These are phyloP conservation scores for Talaromyces sp. DNA, from an alignment of 2,329 filamentous ascomycete species.

Conservation along the genomic window DNA sequence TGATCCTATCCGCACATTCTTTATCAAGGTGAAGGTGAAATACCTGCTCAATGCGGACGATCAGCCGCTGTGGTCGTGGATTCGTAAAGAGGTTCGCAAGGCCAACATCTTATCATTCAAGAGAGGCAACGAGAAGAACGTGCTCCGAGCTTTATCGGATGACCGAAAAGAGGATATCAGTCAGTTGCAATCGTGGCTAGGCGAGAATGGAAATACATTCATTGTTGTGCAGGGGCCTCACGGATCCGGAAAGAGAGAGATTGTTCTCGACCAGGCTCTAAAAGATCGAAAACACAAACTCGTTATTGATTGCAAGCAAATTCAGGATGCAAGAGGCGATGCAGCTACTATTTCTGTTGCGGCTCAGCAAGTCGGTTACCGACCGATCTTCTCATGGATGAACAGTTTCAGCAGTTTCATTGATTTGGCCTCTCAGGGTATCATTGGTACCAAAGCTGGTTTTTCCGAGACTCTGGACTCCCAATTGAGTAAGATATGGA, in stretches of 20 bases:
- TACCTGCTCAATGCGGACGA: conserved; percentile 68
- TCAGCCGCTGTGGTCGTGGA: conserved; percentile 71
- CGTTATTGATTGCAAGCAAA: conserved; percentile 85
- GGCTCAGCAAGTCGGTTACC: conserved; percentile 78
- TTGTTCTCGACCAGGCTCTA: conserved; percentile 79
- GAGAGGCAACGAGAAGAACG: conserved; percentile 55
- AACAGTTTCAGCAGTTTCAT: conserved; percentile 90
- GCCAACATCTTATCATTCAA: conserved; percentile 43
- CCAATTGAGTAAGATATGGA: conserved; percentile 82
- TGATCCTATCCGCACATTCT: conserved; percentile 89
- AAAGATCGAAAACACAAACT: conserved; percentile 71
- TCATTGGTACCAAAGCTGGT: conserved; percentile 87
- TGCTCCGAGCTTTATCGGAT: conserved; percentile 78
- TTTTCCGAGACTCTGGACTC: conserved; percentile 90
- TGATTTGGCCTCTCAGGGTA: conserved; percentile 87
- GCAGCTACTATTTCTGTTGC: conserved; percentile 76
- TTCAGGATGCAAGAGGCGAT: conserved; percentile 86
- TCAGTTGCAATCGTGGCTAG: conserved; percentile 76
- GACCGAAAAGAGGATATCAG: conserved; percentile 78
- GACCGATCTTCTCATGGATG: conserved; percentile 92
- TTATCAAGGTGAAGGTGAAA: conserved; percentile 82
- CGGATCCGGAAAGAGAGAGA: conserved; percentile 83
- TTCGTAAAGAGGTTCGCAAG: conserved; percentile 58
- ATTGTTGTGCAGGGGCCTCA: conserved; percentile 89
- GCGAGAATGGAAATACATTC: conserved; percentile 85